Percentiles rank a stretch among this genome's conserved stretches.
Conservation (phyloP, 2,329 filamentous ascomycete species). For the Fusarium citri region DNA sequence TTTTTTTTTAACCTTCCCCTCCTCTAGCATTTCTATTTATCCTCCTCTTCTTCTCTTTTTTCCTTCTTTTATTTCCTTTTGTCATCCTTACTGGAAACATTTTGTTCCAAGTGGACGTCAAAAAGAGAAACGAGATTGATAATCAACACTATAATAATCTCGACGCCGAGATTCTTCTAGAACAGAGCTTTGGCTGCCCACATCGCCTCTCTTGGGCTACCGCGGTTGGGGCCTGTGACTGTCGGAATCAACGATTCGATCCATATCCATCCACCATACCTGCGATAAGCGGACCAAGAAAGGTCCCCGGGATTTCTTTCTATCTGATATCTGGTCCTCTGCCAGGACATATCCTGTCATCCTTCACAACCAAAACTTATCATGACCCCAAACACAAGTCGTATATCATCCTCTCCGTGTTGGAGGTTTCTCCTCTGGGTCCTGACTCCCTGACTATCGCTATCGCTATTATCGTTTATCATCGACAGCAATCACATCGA, state of each 20-base stretch:
- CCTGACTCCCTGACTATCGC: constrained; percentile 53
- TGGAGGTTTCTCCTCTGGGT: constrained; percentile 56
- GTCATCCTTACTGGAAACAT: constrained; percentile 36
- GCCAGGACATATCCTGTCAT: constrained; percentile 26
- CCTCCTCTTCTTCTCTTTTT: constrained; percentile 6
- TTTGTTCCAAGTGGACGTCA: constrained; percentile 37
- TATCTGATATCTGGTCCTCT: constrained; percentile 31
- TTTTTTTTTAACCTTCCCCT: constrained; percentile 15
- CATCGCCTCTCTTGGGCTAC: constrained; percentile 22
- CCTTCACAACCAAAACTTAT: constrained; percentile 48
- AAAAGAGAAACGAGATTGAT: constrained; percentile 23
- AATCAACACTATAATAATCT: constrained; percentile 8
- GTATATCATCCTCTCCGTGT: constrained; percentile 54
- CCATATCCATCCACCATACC: neutral
- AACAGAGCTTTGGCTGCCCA: constrained; percentile 16
- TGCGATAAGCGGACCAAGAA: constrained; percentile 37
- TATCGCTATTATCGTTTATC: constrained; percentile 13
- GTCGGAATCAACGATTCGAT: constrained; percentile 14
- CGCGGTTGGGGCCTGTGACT: constrained; percentile 20
- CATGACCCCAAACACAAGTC: constrained; percentile 54
- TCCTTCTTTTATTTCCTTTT: constrained; percentile 13
- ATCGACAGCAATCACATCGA: neutral
- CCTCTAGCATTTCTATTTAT: constrained; percentile 9
- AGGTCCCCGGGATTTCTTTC: constrained; percentile 22
- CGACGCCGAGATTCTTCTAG: constrained; percentile 25